Percentiles rank a stretch among this genome's conserved stretches.
These are phyloP conservation scores for Fusarium multiceps DNA, from an alignment of 2,329 filamentous ascomycete species.

Conservation along the genomic window DNA sequence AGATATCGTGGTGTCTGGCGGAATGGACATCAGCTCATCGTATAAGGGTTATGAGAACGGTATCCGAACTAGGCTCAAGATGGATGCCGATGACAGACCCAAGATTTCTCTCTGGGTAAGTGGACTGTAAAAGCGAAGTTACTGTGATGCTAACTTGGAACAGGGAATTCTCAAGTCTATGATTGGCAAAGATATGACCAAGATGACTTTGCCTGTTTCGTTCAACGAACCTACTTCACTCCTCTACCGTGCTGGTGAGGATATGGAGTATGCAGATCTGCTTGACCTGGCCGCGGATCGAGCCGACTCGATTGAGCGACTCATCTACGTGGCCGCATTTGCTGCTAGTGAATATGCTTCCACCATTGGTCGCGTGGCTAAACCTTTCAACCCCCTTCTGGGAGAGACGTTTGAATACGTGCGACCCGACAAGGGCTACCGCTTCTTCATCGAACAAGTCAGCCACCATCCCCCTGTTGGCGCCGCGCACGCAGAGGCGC, in stretches of 20 bases:
- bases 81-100: constrained; percentile 91
- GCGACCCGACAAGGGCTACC: constrained; percentile 94
- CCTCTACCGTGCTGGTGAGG: constrained; percentile 92
- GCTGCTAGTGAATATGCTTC: constrained; percentile 97
- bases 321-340: constrained; percentile 95
- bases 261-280: constrained; percentile 97
- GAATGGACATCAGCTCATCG: constrained; percentile 76
- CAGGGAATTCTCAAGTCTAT: constrained; percentile 97
- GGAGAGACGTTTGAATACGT: constrained; percentile 98
- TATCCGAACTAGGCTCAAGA: constrained; percentile 79
- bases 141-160: constrained; percentile 36
- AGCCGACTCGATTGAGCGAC: constrained; percentile 85
- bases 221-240: constrained; percentile 99
- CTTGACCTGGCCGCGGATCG: constrained; percentile 89
- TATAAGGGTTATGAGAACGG: constrained; percentile 95
- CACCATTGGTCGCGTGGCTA: constrained; percentile 95
- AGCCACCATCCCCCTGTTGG: constrained; percentile 96
- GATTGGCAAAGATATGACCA: constrained; percentile 99
- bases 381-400: constrained; percentile 96
- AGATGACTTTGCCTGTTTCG: constrained; percentile 97
- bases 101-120: constrained; percentile 96
- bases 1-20: constrained; percentile 55
- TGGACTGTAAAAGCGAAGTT: constrained; percentile 16
- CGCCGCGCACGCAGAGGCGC: constrained; percentile 90
- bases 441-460: constrained; percentile 98